Percentiles rank a stretch among this genome's conserved stretches.
These are phyloP conservation scores for Populus deltoides DNA, from an alignment of 345 rosid genomes.

Conservation along the genomic window DNA sequence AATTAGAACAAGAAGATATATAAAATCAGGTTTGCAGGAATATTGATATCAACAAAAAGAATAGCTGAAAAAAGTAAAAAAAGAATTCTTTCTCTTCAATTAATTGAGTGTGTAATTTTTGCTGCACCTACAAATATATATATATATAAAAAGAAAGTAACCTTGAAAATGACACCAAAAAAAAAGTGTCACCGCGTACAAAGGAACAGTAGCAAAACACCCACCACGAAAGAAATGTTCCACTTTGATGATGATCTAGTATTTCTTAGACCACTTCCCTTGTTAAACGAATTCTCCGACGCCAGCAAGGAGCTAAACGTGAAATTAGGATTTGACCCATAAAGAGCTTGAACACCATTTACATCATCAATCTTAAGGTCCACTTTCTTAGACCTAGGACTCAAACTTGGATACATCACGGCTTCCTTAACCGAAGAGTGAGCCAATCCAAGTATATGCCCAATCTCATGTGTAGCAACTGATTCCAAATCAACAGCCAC, in stretches of 20 bases:
- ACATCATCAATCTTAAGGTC: constrained; percentile 77
- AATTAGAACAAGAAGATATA: not conserved
- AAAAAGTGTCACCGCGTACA: not conserved
- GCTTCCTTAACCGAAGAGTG: constrained; percentile 76
- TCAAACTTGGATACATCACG: constrained; percentile 90
- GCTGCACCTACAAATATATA: not conserved
- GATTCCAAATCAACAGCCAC: constrained; percentile 86
- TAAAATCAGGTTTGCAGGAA: not conserved
- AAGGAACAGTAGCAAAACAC: constrained; percentile 22
- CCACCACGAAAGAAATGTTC: constrained; percentile 34
- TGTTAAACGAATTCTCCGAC: constrained; percentile 52
- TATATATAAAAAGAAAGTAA: not conserved
- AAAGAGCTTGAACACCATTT: constrained; percentile 70
- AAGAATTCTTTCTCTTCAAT: not conserved
- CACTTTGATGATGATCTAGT: constrained; percentile 22
- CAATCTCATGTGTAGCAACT: constrained; percentile 94
- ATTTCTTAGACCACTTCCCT: constrained; percentile 13
- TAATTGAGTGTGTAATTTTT: not conserved
- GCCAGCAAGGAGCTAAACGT: constrained; percentile 53
- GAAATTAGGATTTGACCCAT: constrained; percentile 76
- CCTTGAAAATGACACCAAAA: not conserved
- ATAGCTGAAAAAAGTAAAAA: not conserved
- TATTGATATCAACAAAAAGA: not conserved
- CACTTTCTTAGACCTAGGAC: constrained; percentile 55
- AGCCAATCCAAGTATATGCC: constrained; percentile 79